These are phyloP conservation scores for Luffa aegyptiaca DNA, from an alignment of 306 rosid species.

Conservation along the genomic window DNA sequence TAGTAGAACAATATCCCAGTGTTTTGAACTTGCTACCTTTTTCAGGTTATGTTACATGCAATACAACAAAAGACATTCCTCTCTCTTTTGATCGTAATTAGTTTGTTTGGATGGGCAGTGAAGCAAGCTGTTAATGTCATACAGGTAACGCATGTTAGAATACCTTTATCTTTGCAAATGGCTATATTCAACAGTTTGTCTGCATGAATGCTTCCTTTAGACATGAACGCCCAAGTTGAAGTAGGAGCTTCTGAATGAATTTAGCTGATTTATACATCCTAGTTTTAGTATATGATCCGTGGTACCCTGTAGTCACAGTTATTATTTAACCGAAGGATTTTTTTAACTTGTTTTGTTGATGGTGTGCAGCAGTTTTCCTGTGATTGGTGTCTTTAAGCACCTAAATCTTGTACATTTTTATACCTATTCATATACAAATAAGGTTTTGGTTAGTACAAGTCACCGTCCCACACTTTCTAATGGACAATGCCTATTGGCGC, in stretches of 20 bases:
- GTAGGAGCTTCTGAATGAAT: not conserved
- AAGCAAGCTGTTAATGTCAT: conserved; percentile 77
- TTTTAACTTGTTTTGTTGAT: not conserved
- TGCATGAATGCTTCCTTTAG: not conserved
- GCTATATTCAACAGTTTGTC: not conserved
- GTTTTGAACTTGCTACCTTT: conserved; percentile 17
- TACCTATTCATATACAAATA: not conserved
- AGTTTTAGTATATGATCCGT: not conserved
- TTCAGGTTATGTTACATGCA: conserved; percentile 57
- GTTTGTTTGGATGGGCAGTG: conserved; percentile 86
- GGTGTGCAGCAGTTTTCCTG: not conserved
- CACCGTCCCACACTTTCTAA: not conserved
- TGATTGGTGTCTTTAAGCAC: not conserved
- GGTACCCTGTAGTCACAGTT: not conserved
- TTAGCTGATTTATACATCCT: not conserved
- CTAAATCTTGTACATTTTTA: not conserved
- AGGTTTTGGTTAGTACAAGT: not conserved
- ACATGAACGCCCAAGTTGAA: not conserved
- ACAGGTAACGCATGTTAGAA: conserved; percentile 40
- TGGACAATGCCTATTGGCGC: not conserved
- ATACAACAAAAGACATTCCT: conserved; percentile 35
- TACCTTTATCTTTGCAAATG: not conserved
- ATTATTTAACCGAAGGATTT: not conserved
- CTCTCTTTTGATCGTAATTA: conserved; percentile 39
- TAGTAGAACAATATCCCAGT: conserved; percentile 1